Evolutionary conservation across 495 filamentous ascomycete genomes (phyloP).

Genomic region (Trichoderma gamsii): DNA sequence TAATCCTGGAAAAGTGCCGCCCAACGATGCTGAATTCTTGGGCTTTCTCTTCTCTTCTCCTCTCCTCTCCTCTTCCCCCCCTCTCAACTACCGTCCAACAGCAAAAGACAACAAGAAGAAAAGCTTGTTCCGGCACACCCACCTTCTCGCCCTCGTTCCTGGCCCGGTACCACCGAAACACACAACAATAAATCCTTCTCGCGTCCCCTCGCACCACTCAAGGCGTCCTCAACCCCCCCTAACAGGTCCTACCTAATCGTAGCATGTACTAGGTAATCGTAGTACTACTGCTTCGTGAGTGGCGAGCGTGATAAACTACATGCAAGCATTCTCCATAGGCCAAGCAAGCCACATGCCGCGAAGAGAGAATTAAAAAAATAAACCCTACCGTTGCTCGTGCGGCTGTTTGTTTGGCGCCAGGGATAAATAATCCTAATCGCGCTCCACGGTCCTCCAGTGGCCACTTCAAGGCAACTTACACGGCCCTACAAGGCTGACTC

Average conservation of each 20-base stretch:
- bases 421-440: no score
- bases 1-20: no score
- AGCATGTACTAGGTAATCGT: background rate
- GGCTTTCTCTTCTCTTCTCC: background rate
- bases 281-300: no score
- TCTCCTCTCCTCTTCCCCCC: background rate
- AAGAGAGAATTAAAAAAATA: background rate
- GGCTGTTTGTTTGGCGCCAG: background rate
- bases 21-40: no score
- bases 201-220: background rate
- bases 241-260: background rate
- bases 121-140: background rate
- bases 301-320: no score
- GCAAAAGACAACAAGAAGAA: no score
- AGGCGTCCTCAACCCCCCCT: background rate
- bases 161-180: background rate
- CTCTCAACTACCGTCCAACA: background rate
- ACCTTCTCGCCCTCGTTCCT: background rate
- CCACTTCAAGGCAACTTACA: background rate
- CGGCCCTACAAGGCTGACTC: background rate
- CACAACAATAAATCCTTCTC: background rate
- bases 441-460: background rate
- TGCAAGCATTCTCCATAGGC: background rate
- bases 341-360: background rate
- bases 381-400: background rate